Evolutionary conservation across 148 eudicot species (phyloP).

Genomic region (Gaultheria prostrata): DNA sequence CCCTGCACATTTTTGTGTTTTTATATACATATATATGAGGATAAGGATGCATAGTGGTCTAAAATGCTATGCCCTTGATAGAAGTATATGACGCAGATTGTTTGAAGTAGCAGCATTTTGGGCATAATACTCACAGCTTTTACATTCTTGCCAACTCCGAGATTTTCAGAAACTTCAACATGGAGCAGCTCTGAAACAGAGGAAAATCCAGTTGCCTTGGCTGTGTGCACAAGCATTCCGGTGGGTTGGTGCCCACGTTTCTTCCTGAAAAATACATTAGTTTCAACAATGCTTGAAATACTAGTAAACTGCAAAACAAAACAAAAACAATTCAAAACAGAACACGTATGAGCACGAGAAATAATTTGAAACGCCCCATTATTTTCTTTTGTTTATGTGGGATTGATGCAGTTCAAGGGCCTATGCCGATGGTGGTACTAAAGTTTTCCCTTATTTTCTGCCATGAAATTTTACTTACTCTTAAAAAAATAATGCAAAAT

Average conservation of each 20-base stretch:
- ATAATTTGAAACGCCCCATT: background rate
- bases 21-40: background rate
- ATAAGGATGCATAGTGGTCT: background rate
- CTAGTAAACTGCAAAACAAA: slow-evolving; percentile 15
- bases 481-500: background rate
- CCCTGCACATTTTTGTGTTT: background rate
- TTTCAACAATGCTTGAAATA: slow-evolving; percentile 11
- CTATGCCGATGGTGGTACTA: background rate
- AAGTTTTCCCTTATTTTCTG: background rate
- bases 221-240: slow-evolving; percentile 59
- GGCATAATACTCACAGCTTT: slow-evolving; percentile 16
- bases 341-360: background rate
- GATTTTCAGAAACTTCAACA: slow-evolving; percentile 40
- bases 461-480: background rate
- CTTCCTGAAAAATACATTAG: slow-evolving; percentile 49
- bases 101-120: background rate
- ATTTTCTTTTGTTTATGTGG: background rate
- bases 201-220: slow-evolving; percentile 81
- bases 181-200: slow-evolving; percentile 78
- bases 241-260: slow-evolving; percentile 78
- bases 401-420: background rate
- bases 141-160: slow-evolving; percentile 20
- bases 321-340: background rate
- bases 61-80: background rate
- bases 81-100: slow-evolving; percentile 1